phyloP scores from a whole-genome alignment of 1,284 basidiomycete species.

The Ceraceosorus guamensis region DNA sequence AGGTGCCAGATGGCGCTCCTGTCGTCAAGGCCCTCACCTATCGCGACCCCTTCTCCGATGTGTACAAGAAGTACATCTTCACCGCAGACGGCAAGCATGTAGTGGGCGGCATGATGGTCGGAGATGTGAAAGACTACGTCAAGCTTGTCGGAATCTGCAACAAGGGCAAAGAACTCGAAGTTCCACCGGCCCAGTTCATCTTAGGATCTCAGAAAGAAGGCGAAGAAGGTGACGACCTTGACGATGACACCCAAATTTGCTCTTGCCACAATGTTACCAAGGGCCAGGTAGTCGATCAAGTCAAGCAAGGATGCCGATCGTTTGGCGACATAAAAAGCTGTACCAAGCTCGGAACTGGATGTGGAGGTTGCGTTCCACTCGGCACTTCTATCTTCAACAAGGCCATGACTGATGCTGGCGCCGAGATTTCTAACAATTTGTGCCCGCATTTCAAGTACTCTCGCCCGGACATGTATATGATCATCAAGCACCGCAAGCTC shows the following conservation, averaged over 20 bases:
- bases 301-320: constrained; percentile 55
- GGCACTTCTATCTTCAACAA: constrained; percentile 58
- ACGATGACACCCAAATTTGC: constrained; percentile 66
- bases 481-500: constrained; percentile 64
- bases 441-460: constrained; percentile 66
- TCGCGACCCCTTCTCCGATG: constrained; percentile 60
- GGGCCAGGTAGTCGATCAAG: constrained; percentile 56
- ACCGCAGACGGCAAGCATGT: constrained; percentile 67
- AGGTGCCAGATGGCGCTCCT: constrained; percentile 4
- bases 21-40: constrained; percentile 61
- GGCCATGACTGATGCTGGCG: constrained; percentile 65
- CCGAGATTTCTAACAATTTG: constrained; percentile 59
- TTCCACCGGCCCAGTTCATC: constrained; percentile 63
- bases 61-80: constrained; percentile 66
- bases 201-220: constrained; percentile 56
- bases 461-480: constrained; percentile 63
- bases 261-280: constrained; percentile 67
- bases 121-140: constrained; percentile 64
- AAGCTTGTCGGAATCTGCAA: constrained; percentile 66
- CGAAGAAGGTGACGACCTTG: constrained; percentile 61
- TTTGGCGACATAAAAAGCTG: constrained; percentile 60
- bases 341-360: constrained; percentile 66
- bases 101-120: constrained; percentile 73
- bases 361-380: constrained; percentile 65
- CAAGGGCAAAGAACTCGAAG: constrained; percentile 65